Conservation (phyloP, 208 protist species). For the Acanthamoeba sp. region DNA sequence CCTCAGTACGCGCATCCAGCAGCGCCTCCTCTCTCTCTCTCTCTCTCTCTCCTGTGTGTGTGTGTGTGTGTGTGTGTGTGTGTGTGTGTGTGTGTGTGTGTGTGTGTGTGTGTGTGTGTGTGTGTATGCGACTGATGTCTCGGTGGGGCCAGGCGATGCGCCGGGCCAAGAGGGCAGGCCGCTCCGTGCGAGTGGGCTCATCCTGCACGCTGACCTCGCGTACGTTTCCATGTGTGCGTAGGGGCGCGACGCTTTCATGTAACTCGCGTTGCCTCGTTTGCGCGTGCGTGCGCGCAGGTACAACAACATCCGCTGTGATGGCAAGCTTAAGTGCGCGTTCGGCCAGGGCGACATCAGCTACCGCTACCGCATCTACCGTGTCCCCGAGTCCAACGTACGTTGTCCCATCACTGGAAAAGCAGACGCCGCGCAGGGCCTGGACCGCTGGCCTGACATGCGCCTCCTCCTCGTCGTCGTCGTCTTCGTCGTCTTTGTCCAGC, state of each 20-base stretch:
- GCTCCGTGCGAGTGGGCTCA: slow-evolving; percentile 31
- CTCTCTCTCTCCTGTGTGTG: no score
- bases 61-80: no score
- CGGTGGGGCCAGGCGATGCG: not conserved
- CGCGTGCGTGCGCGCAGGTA: not conserved
- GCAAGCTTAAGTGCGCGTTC: slow-evolving; percentile 52
- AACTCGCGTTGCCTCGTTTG: not conserved
- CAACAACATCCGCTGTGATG: slow-evolving; percentile 68
- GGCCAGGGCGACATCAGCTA: slow-evolving; percentile 30
- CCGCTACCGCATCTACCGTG: slow-evolving; percentile 60
- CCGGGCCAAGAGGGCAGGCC: not conserved
- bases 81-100: no score
- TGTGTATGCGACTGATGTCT: not conserved
- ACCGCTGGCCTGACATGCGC: not conserved
- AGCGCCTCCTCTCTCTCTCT: not conserved
- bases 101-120: no score
- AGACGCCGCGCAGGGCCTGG: not conserved
- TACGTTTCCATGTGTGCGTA: not conserved
- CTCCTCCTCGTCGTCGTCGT: not conserved
- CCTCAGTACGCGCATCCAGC: not conserved
- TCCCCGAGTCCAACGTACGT: slow-evolving; percentile 47
- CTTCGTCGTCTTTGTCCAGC: not conserved
- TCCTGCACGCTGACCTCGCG: slow-evolving; percentile 56
- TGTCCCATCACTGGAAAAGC: not conserved
- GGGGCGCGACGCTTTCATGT: not conserved